These are phyloP conservation scores for Cladophialophora chaetospira DNA, from an alignment of 2,329 filamentous ascomycete genomes.

Conservation along the genomic window DNA sequence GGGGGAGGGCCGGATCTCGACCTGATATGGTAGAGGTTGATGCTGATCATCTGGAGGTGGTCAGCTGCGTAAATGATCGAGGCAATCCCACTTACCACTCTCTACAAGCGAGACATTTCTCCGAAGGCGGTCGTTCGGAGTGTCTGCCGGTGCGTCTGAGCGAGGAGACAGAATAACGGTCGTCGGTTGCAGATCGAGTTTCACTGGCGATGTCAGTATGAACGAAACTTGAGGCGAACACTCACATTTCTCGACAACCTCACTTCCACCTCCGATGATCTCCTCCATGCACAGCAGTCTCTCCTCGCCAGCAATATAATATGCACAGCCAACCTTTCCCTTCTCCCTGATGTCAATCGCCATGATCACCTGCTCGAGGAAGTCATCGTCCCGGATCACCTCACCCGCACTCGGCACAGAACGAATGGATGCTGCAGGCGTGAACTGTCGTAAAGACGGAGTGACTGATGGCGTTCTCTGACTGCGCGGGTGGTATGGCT, in stretches of 20 bases:
- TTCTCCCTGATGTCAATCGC: constrained; percentile 74
- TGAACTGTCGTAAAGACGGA: neutral
- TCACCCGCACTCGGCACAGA: neutral
- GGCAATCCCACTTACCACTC: constrained; percentile 35
- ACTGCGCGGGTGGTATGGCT: neutral
- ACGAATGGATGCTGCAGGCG: neutral
- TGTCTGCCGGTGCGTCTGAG: constrained; percentile 48
- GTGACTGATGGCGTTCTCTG: constrained; percentile 2
- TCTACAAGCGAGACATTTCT: constrained; percentile 36
- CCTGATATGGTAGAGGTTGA: constrained; percentile 56
- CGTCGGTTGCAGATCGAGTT: constrained; percentile 63
- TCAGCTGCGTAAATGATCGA: neutral
- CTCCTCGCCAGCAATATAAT: constrained; percentile 72
- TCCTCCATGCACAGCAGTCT: constrained; percentile 77
- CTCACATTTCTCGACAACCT: constrained; percentile 63
- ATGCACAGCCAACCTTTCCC: constrained; percentile 77
- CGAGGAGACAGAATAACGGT: constrained; percentile 60
- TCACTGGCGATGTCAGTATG: constrained; percentile 50
- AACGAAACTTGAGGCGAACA: constrained; percentile 3
- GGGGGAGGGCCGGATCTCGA: constrained; percentile 69
- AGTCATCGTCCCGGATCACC: constrained; percentile 44
- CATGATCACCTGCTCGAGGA: constrained; percentile 72
- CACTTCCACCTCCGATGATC: constrained; percentile 66
- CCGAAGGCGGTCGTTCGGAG: constrained; percentile 41
- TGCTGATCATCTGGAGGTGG: constrained; percentile 8